phyloP scores from a whole-genome alignment of 2,329 filamentous ascomycete species.

The Zymoseptoria pseudotritici region DNA sequence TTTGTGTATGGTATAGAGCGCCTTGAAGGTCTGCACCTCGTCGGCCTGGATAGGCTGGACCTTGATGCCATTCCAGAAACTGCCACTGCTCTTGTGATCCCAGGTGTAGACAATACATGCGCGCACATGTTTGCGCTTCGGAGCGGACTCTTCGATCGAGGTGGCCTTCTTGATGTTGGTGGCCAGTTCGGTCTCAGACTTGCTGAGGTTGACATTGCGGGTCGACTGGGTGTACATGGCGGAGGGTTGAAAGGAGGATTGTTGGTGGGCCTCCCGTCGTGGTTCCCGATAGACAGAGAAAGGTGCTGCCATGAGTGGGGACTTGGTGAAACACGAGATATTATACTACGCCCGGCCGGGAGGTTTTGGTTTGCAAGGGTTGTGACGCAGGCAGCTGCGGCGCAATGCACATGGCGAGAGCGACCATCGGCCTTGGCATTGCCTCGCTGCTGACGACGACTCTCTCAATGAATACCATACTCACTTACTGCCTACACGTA shows the following conservation, averaged over 20 bases:
- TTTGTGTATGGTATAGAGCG: constrained; percentile 93
- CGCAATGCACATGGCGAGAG: neutral
- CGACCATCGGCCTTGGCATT: neutral
- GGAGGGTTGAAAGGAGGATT: neutral
- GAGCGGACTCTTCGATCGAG: constrained; percentile 52
- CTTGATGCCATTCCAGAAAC: constrained; percentile 98
- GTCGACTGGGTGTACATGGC: constrained; percentile 35
- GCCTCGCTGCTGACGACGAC: neutral
- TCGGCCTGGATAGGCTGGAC: constrained; percentile 99
- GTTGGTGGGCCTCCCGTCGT: constrained; percentile 2
- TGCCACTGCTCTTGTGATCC: constrained; percentile 92
- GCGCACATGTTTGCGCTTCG: constrained; percentile 89
- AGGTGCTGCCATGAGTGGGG: neutral
- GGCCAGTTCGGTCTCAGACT: constrained; percentile 58
- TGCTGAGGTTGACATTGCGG: constrained; percentile 55
- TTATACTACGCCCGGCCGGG: no score
- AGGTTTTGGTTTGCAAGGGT: neutral
- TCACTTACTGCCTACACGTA: no score
- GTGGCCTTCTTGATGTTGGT: constrained; percentile 63
- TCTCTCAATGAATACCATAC: no score
- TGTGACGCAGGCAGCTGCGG: neutral
- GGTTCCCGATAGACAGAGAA: constrained; percentile 2
- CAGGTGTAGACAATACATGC: constrained; percentile 98
- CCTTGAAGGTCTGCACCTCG: constrained; percentile 98
- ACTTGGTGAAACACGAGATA: no score